Evolutionary conservation across 169 alveolate genomes (phyloP).

Genomic region (Plasmodium relictum): DNA sequence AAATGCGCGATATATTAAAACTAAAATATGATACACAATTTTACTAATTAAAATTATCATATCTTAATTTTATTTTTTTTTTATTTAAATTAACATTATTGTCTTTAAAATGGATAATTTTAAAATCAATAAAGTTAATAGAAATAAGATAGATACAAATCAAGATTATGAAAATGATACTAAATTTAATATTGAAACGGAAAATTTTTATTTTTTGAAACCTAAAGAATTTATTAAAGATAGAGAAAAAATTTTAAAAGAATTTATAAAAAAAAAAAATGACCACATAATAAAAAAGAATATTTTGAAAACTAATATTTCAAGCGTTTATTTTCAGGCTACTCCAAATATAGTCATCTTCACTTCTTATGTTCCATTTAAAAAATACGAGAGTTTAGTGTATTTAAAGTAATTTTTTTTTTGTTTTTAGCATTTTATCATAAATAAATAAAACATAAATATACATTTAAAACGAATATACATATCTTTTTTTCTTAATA

Average conservation of each 20-base stretch:
- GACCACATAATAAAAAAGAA: conserved; percentile 28
- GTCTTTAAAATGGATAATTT: conserved; percentile 49
- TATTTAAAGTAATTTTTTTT: conserved; percentile 47
- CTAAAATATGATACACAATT: conserved; percentile 15
- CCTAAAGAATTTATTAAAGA: conserved; percentile 50
- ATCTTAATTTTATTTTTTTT: conserved; percentile 1
- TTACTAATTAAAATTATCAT: conserved; percentile 10
- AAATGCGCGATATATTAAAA: conserved; percentile 17
- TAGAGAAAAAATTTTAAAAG: conserved; percentile 46
- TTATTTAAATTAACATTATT: conserved; percentile 7
- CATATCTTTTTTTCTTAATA: background rate
- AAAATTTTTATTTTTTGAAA: conserved; percentile 13
- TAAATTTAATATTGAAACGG: background rate
- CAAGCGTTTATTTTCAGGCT: conserved; percentile 31
- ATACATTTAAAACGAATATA: background rate
- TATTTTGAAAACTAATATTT: conserved; percentile 13
- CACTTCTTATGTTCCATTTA: conserved; percentile 63
- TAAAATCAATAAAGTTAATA: background rate
- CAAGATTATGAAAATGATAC: conserved; percentile 1
- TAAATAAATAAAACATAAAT: background rate
- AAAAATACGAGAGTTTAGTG: conserved; percentile 51
- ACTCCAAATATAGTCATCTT: conserved; percentile 57
- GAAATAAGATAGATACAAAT: background rate
- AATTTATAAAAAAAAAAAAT: conserved; percentile 45
- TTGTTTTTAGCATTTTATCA: background rate